phyloP scores from a whole-genome alignment of 805 yeast genomes.

The Metschnikowia bowlesiae region DNA sequence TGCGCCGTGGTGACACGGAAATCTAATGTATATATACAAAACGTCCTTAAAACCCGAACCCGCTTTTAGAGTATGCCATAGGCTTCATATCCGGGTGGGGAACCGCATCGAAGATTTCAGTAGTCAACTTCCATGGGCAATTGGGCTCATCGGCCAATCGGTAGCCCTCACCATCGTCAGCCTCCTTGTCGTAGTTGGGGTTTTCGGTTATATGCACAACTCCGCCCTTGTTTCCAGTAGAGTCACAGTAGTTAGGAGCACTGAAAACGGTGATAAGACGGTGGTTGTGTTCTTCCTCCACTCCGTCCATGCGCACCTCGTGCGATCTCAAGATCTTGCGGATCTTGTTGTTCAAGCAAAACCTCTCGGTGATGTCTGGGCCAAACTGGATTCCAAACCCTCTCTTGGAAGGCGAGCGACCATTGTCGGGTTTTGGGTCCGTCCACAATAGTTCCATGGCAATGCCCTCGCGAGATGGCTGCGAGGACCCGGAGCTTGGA shows the following conservation, averaged over 20 bases:
- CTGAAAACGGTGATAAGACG: constrained; percentile 89
- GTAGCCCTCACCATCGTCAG: constrained; percentile 43
- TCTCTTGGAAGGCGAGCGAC: constrained; percentile 84
- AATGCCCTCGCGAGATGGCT: constrained; percentile 86
- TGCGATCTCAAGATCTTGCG: constrained; percentile 87
- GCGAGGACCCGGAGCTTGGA: constrained; percentile 46
- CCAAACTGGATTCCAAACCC: constrained; percentile 97
- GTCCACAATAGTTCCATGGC: constrained; percentile 98
- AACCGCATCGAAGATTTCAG: constrained; percentile 69
- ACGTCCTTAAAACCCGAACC: constrained; percentile 33
- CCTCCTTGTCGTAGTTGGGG: constrained; percentile 40
- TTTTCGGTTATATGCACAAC: constrained; percentile 65
- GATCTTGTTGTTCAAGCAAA: constrained; percentile 67
- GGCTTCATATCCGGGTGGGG: constrained; percentile 90
- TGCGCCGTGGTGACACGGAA: background rate
- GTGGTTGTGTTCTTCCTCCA: constrained; percentile 82
- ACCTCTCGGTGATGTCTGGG: constrained; percentile 82
- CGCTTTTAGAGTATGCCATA: constrained; percentile 73
- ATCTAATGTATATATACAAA: background rate
- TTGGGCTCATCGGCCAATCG: constrained; percentile 31
- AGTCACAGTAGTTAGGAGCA: constrained; percentile 97
- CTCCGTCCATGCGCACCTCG: constrained; percentile 91
- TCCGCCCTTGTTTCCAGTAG: constrained; percentile 88
- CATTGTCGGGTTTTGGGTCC: constrained; percentile 79
- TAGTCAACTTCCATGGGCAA: constrained; percentile 46